Evolutionary conservation across 2,329 filamentous ascomycete genomes (phyloP), one percentile per base, ranked within the genome.

Genomic region (Didymella pomorum): DNA sequence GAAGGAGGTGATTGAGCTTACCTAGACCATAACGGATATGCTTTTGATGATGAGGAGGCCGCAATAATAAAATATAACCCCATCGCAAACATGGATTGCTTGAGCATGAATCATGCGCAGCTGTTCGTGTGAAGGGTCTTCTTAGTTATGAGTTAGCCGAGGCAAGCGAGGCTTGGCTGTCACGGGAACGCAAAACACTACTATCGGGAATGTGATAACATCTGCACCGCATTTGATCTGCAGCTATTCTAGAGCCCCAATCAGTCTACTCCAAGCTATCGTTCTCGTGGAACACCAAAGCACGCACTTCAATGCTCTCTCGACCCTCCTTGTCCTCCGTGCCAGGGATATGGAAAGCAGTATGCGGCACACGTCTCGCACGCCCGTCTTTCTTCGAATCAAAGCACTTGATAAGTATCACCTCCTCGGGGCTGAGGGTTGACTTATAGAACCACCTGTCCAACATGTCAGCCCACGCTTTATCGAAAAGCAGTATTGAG

Each of bases 271-370:
- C 68, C 29, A 68, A 33, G 21, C 60, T 62, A n/a, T 73, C 68
- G 58, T 70, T 45, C 59, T 74, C 70, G 57, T 74, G 69, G 45
- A 77, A 76, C 2, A 76, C 73, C 48, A 77, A 57, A 12, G 66
- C 66, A 33, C 75, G 63, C 7, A 75, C 68, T 55, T 77, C 75
- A 48, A 77, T 76, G 51, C 73, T 75, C 59, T 76, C 70, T 39
- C 75, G 61, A 2, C 54, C 60, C 45, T 73, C 66, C 37, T 62
- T 66, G 8, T 69, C 57, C 52, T 71, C 71, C 5, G 66, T 70
- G 4, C 66, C 69, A 0, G 67, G 61, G 10, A 75, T 58, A 18
- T 64, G 50, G 48, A 77, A 77, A 18, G 74, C 74, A 9, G 68
- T 74, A 55, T 77, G 74, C 21, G 74, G 72, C 7, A 73, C 71